Base-by-base conservation (phyloP, 2,329 filamentous ascomycete species). In the Penicillium sp. region DNA sequence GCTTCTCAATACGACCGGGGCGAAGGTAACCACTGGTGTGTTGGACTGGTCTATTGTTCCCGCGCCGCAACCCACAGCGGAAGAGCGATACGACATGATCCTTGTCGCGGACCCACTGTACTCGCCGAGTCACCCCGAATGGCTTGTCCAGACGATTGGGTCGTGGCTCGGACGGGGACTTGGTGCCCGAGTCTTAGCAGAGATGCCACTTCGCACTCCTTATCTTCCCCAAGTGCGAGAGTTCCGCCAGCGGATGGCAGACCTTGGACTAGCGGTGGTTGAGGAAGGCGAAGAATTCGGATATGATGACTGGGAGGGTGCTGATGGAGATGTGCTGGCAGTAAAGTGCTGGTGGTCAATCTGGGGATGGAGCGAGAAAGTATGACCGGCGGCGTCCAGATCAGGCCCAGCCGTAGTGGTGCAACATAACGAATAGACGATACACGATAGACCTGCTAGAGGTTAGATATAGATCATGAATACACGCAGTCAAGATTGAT, bases 51-150 rank as follows among this genome's bases (percentile, higher is more conserved):
- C 75, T 20, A 61, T 74, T 25, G 56, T 63, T 18, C 69, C 68
- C 0, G 55, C 66, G 15, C 58, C 65, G 4, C 65, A 65, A 8
- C 68, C 69, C 15, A 60, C 67, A 2, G 59, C 65, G 6, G 65
- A 71, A 23, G 72, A 74, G 40, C 72, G 68, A 42, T 80, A 76
- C 61, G 71, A 88, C 79, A 77, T 96, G 52, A 85, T 97, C 42
- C 80, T 99, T 2, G 90, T 86, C 2, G 91, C 93, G 2, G 94
- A 99, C 72, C 84, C 90, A 0, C 78, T 99, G 20, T 97, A 97
- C 73, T 91, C 92, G 44, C 82, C 92, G 47, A 82, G 89, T 4
- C 94, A 97, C 68, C 91, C 93, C 0, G 75, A 72, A 3, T 83
- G 94, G 66, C 81, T 97, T 22, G 85, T 87, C 0, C 79, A 85